phyloP scores from a whole-genome alignment of 176 grass and related monocot species.

The Cocos nucifera region DNA sequence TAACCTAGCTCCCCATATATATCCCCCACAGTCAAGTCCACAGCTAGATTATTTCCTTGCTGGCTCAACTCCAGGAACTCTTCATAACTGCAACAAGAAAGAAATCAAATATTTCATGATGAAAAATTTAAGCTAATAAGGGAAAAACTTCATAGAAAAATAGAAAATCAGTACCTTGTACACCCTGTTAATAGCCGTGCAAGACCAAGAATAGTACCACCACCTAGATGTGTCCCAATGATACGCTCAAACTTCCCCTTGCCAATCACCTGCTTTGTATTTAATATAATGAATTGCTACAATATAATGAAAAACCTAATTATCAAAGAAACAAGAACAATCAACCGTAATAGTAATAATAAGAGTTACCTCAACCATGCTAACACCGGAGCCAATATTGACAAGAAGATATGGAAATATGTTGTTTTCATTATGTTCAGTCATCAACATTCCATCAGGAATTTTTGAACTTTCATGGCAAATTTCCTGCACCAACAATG shows the following conservation, averaged over 20 bases:
- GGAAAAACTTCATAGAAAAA: neutral
- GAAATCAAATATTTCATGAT: neutral
- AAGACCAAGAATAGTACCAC: conserved; percentile 88
- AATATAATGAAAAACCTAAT: neutral
- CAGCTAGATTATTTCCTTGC: conserved; percentile 74
- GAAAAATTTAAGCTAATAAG: neutral
- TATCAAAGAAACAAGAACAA: conserved; percentile 5
- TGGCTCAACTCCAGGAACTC: conserved; percentile 88
- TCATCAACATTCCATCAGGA: conserved; percentile 39
- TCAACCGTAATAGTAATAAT: neutral
- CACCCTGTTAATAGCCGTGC: conserved; percentile 78
- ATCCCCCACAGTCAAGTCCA: conserved; percentile 93
- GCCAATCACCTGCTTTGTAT: conserved; percentile 67
- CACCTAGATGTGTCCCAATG: conserved; percentile 94
- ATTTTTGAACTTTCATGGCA: conserved; percentile 31
- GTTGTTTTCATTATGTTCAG: conserved; percentile 63
- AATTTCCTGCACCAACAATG: conserved; percentile 38
- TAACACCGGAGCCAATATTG: conserved; percentile 99
- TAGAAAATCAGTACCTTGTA: conserved; percentile 47
- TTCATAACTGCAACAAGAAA: conserved; percentile 57
- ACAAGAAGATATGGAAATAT: conserved; percentile 99
- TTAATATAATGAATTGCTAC: conserved; percentile 1
- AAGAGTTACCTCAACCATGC: conserved; percentile 89
- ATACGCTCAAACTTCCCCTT: conserved; percentile 94
- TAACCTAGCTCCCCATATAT: conserved; percentile 93